A percentile compares a stretch with the other conserved stretches of the same genome.
These are phyloP conservation scores for Triadica sebifera DNA, from an alignment of 345 rosid species.

Conservation along the genomic window DNA sequence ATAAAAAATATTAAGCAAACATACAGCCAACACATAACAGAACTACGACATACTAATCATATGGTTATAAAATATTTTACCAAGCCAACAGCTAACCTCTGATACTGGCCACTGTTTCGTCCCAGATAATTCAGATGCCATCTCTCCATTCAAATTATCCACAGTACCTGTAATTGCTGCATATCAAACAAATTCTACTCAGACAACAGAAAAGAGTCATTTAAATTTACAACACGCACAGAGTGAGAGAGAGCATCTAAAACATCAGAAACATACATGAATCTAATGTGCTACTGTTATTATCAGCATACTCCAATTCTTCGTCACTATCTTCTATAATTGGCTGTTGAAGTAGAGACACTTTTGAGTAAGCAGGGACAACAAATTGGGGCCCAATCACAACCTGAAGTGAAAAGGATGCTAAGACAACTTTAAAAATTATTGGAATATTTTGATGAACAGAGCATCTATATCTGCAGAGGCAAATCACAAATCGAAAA, in stretches of 20 bases:
- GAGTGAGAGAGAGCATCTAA: not conserved
- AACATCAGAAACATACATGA: constrained; percentile 37
- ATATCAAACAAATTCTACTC: constrained; percentile 6
- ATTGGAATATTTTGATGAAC: not conserved
- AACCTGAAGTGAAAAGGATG: constrained; percentile 46
- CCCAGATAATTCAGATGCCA: constrained; percentile 47
- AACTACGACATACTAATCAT: not conserved
- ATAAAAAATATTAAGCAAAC: constrained; percentile 1
- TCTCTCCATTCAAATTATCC: constrained; percentile 46
- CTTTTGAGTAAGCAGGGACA: constrained; percentile 86
- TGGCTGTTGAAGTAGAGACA: constrained; percentile 82
- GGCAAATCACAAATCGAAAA: not conserved
- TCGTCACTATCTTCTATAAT: constrained; percentile 80
- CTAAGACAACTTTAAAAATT: not conserved
- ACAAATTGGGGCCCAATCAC: constrained; percentile 67
- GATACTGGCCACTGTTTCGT: constrained; percentile 30
- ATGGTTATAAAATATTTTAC: not conserved
- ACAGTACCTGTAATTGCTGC: constrained; percentile 35
- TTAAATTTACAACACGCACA: not conserved
- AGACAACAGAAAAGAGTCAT: not conserved
- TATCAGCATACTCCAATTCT: constrained; percentile 93
- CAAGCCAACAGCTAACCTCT: constrained; percentile 44
- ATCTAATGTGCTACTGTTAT: constrained; percentile 53
- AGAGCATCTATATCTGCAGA: not conserved
- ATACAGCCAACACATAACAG: not conserved